A percentile compares a stretch with the other conserved stretches of the same genome.
These are phyloP conservation scores for Eucalyptus tenuipes DNA, from an alignment of 345 rosid genomes.

Conservation along the genomic window DNA sequence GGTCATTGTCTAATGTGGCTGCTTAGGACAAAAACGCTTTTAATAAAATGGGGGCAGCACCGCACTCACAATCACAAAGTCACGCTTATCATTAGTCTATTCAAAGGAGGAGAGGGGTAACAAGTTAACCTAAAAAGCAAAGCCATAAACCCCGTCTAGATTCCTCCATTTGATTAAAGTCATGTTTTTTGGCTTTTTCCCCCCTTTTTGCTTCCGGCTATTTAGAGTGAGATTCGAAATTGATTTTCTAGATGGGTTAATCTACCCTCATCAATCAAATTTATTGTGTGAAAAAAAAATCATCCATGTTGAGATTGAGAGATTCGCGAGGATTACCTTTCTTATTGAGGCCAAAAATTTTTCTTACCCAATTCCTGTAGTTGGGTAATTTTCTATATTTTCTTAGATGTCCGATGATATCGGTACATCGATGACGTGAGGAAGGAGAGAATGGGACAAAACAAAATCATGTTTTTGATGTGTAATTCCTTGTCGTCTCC, in stretches of 20 bases:
- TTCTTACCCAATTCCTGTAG: background rate
- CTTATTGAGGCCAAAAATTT: no score
- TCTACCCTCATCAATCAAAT: background rate
- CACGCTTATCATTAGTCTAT: background rate
- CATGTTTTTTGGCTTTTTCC: background rate
- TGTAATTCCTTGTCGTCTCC: background rate
- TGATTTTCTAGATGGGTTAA: background rate
- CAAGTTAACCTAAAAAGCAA: background rate
- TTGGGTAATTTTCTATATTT: background rate
- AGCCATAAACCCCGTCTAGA: background rate
- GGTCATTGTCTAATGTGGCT: background rate
- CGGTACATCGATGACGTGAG: background rate
- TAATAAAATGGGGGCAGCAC: background rate
- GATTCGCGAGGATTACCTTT: background rate
- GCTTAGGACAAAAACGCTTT: background rate
- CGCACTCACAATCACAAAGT: background rate
- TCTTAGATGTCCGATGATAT: background rate
- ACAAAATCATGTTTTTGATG: background rate
- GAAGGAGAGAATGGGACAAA: background rate
- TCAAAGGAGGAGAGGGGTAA: background rate
- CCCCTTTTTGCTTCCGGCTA: background rate
- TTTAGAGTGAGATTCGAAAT: background rate
- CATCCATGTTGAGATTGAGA: background rate
- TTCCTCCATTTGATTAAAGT: background rate
- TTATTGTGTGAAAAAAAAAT: background rate